Conservation (phyloP, 306 rosid genomes). For the Acacia crassicarpa region DNA sequence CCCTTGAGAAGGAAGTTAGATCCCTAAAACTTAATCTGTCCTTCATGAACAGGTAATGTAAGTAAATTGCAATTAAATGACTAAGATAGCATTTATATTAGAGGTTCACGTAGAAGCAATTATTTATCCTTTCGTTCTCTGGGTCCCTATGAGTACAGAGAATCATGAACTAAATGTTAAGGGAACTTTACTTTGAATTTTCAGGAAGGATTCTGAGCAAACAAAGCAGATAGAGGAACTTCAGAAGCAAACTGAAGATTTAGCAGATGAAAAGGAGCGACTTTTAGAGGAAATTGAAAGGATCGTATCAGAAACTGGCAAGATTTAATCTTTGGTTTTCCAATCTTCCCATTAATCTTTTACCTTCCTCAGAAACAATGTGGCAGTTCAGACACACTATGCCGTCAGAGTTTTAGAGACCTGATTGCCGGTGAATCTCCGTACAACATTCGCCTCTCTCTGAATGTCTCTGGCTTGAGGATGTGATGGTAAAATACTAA, state of each 20-base stretch:
- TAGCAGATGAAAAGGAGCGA: slow-evolving; percentile 78
- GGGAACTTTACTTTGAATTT: slow-evolving; percentile 8
- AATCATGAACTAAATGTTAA: not conserved
- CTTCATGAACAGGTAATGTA: slow-evolving; percentile 88
- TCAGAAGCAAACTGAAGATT: slow-evolving; percentile 85
- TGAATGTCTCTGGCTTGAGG: not conserved
- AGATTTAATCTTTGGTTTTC: slow-evolving; percentile 37
- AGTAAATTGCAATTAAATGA: not conserved
- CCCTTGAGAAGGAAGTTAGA: slow-evolving; percentile 93
- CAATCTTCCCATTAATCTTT: not conserved
- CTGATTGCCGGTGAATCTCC: slow-evolving; percentile 14
- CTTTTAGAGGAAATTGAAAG: slow-evolving; percentile 85
- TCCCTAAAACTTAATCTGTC: slow-evolving; percentile 85
- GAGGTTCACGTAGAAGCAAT: not conserved
- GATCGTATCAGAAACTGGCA: slow-evolving; percentile 61
- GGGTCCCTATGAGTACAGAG: not conserved
- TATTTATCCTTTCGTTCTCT: not conserved
- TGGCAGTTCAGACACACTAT: not conserved
- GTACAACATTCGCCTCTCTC: slow-evolving; percentile 14
- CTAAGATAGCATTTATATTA: not conserved
- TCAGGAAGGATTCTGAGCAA: slow-evolving; percentile 98
- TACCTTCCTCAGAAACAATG: slow-evolving; percentile 21
- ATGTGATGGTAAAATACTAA: slow-evolving; percentile 9
- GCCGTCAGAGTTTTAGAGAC: not conserved
- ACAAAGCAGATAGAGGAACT: slow-evolving; percentile 95